phyloP scores from a whole-genome alignment of 208 protist species.

The Leishmania tropica region DNA sequence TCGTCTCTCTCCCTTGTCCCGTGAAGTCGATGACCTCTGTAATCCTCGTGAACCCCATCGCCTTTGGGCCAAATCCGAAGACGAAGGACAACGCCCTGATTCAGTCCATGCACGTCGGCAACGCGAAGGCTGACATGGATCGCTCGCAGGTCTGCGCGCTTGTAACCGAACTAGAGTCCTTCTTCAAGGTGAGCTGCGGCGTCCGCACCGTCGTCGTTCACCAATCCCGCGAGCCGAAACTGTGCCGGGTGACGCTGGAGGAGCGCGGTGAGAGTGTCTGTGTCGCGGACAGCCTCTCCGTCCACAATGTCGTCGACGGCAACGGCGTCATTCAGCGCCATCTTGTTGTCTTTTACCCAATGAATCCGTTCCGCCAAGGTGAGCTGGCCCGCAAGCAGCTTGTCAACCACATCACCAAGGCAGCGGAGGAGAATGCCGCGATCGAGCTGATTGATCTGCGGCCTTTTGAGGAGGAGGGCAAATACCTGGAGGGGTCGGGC shows the following conservation, averaged over 20 bases:
- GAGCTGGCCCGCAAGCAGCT: constrained; percentile 64
- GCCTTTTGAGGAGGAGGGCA: constrained; percentile 44
- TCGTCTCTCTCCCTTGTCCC: background rate
- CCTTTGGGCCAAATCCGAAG: constrained; percentile 29
- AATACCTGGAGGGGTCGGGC: constrained; percentile 69
- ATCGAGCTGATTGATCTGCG: constrained; percentile 75
- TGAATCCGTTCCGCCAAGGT: constrained; percentile 49
- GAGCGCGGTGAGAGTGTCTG: constrained; percentile 52
- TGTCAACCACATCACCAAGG: constrained; percentile 41
- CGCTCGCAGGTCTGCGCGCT: constrained; percentile 32
- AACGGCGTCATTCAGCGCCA: constrained; percentile 58
- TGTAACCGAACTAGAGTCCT: constrained; percentile 16
- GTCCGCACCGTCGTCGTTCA: constrained; percentile 29
- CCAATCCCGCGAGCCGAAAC: constrained; percentile 33
- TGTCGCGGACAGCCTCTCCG: constrained; percentile 51
- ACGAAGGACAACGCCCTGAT: constrained; percentile 34
- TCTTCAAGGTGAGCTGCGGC: constrained; percentile 23
- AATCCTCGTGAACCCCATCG: constrained; percentile 37
- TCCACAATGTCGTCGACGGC: constrained; percentile 73
- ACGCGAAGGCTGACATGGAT: constrained; percentile 39
- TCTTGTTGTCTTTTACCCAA: constrained; percentile 74
- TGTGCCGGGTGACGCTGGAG: constrained; percentile 30
- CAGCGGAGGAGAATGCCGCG: constrained; percentile 18
- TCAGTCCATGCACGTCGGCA: constrained; percentile 31
- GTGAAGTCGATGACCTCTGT: constrained; percentile 32